Evolutionary conservation across 1,284 basidiomycete genomes (phyloP).

Genomic region (Apiotrichum gracile): DNA sequence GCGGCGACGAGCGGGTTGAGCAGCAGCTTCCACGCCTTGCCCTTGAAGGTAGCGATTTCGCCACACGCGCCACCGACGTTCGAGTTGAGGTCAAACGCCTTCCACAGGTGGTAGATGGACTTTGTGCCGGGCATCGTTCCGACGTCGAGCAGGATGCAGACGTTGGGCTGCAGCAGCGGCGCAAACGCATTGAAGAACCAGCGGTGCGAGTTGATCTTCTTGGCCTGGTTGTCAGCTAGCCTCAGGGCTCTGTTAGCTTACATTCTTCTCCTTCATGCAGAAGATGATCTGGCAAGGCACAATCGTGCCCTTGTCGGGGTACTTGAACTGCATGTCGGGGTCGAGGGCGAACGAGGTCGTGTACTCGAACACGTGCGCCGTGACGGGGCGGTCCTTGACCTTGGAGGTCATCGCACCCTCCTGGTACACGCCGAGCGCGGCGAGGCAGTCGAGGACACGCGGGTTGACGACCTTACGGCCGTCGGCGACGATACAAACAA

Average conservation of each 20-base stretch:
- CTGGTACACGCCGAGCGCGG: constrained; percentile 55
- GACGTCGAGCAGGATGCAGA: constrained; percentile 65
- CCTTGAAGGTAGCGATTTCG: constrained; percentile 89
- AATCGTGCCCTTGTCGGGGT: constrained; percentile 78
- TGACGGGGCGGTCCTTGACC: constrained; percentile 80
- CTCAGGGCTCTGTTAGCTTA: constrained; percentile 54
- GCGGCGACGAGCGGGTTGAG: constrained; percentile 85
- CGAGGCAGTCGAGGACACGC: constrained; percentile 79
- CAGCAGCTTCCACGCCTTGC: constrained; percentile 72
- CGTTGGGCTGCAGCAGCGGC: constrained; percentile 54
- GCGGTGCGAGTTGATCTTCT: constrained; percentile 92
- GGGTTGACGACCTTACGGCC: constrained; percentile 89
- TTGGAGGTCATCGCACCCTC: constrained; percentile 77
- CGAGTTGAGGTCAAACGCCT: constrained; percentile 84
- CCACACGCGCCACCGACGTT: constrained; percentile 92
- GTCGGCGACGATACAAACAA: constrained; percentile 92
- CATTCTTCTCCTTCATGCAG: constrained; percentile 73
- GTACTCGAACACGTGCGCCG: constrained; percentile 86
- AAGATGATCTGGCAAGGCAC: constrained; percentile 89
- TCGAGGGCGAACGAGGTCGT: constrained; percentile 88
- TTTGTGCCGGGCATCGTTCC: constrained; percentile 81
- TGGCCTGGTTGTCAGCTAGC: constrained; percentile 52
- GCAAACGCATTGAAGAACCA: constrained; percentile 93
- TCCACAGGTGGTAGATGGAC: constrained; percentile 84
- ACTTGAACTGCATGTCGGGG: constrained; percentile 82